phyloP scores from a whole-genome alignment of 106 monocot species.

The Dendrobium catenatum region DNA sequence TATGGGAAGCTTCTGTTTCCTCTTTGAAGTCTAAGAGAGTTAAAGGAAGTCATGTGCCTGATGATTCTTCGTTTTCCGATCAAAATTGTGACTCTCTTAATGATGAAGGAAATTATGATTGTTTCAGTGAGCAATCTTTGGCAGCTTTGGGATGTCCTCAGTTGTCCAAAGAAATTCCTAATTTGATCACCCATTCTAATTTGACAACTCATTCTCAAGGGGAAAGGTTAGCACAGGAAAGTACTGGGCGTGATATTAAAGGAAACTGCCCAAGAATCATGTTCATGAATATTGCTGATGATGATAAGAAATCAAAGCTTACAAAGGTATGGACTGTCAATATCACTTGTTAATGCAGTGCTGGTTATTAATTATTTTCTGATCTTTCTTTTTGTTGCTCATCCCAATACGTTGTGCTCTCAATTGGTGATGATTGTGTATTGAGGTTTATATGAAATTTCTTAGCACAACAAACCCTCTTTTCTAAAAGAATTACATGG shows the following conservation, averaged over 20 bases:
- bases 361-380: neutral
- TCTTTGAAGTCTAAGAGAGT: conserved; percentile 82
- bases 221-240: neutral
- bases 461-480: neutral
- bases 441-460: neutral
- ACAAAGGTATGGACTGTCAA: conserved; percentile 37
- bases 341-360: conserved; percentile 3
- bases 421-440: neutral
- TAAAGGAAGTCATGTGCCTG: conserved; percentile 27
- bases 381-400: neutral
- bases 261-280: conserved; percentile 34
- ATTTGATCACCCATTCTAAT: neutral
- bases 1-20: conserved; percentile 57
- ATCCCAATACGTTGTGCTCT: neutral
- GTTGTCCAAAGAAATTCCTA: neutral
- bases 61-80: conserved; percentile 6
- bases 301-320: conserved; percentile 61
- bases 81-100: conserved; percentile 8
- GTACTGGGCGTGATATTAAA: neutral
- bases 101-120: conserved; percentile 11
- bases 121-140: conserved; percentile 12
- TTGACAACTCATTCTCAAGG: conserved; percentile 11
- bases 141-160: neutral
- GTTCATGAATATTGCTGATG: conserved; percentile 87
- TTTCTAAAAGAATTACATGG: neutral